Evolutionary conservation across 495 filamentous ascomycete species (phyloP).

Genomic region (Acidiella bohemica): DNA sequence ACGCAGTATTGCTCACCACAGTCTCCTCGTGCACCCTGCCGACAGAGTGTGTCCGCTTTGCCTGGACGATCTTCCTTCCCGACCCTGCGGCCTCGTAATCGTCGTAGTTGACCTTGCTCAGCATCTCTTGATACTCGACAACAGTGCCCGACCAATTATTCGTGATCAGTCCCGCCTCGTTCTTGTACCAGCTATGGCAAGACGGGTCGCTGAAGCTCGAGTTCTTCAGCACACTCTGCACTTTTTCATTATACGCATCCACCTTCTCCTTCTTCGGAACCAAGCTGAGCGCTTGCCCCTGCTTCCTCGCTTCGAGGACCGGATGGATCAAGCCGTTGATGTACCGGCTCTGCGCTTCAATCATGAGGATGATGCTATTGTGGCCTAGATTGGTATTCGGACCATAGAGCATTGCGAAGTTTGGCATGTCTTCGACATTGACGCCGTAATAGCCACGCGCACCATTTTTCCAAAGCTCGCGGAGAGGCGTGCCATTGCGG

Average conservation of each 20-base stretch:
- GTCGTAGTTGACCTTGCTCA: conserved; percentile 27
- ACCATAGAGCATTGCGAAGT: conserved; percentile 37
- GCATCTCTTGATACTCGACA: conserved; percentile 36
- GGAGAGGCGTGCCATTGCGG: conserved; percentile 29
- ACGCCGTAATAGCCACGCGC: conserved; percentile 37
- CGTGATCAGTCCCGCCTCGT: conserved; percentile 38
- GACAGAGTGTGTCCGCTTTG: conserved; percentile 27
- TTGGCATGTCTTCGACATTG: conserved; percentile 37
- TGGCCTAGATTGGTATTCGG: conserved; percentile 45
- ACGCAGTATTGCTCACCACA: conserved; percentile 24
- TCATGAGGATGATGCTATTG: conserved; percentile 42
- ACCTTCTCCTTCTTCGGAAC: conserved; percentile 28
- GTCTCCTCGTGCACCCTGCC: conserved; percentile 37
- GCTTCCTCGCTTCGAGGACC: conserved; percentile 29
- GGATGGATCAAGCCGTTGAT: conserved; percentile 35
- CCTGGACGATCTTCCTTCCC: conserved; percentile 25
- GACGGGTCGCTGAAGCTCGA: conserved; percentile 40
- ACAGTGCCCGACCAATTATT: conserved; percentile 44
- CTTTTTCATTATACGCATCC: conserved; percentile 33
- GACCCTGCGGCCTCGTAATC: conserved; percentile 36
- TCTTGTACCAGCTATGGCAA: conserved; percentile 47
- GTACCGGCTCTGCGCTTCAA: conserved; percentile 44
- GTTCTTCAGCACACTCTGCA: conserved; percentile 33
- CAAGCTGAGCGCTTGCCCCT: conserved; percentile 31
- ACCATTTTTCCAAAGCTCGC: conserved; percentile 38